A percentile compares a stretch with the other conserved stretches of the same genome.
Evolutionary conservation across 306 rosid species (phyloP).

Genomic region (Trifolium repens): DNA sequence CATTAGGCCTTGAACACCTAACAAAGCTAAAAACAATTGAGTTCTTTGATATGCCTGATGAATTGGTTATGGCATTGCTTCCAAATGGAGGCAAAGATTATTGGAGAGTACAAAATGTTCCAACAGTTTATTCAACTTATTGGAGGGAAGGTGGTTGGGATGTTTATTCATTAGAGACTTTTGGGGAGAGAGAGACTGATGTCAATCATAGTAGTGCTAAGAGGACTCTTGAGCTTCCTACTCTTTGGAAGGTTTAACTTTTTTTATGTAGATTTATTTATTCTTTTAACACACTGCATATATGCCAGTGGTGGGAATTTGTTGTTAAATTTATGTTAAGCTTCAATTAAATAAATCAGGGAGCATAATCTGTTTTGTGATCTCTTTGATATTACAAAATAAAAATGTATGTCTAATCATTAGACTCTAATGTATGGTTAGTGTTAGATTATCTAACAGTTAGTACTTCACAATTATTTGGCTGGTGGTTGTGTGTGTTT

Average conservation of each 20-base stretch:
- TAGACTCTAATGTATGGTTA: not conserved
- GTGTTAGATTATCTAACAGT: too few relatives aligned
- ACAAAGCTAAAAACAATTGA: conserved; percentile 60
- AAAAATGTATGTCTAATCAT: not conserved
- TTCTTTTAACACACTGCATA: not conserved
- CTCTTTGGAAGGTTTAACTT: conserved; percentile 55
- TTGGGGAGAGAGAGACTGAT: conserved; percentile 44
- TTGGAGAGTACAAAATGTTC: conserved; percentile 60
- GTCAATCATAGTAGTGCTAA: conserved; percentile 12
- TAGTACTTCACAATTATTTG: not conserved
- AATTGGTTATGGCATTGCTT: conserved; percentile 48
- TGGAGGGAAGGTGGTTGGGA: conserved; percentile 79
- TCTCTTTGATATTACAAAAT: not conserved
- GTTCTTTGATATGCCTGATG: conserved; percentile 74
- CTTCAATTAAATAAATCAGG: not conserved
- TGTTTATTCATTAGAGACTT: conserved; percentile 58
- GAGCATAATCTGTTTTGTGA: not conserved
- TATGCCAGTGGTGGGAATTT: not conserved
- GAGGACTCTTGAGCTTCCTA: conserved; percentile 39
- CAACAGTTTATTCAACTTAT: conserved; percentile 55
- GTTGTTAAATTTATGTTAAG: not conserved
- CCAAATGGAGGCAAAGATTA: conserved; percentile 55
- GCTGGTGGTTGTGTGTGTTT: not conserved
- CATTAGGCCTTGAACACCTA: conserved; percentile 62
- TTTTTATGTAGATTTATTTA: not conserved